Evolutionary conservation across 116 monocot species (phyloP).

Genomic region (Dioscorea cayenensis): DNA sequence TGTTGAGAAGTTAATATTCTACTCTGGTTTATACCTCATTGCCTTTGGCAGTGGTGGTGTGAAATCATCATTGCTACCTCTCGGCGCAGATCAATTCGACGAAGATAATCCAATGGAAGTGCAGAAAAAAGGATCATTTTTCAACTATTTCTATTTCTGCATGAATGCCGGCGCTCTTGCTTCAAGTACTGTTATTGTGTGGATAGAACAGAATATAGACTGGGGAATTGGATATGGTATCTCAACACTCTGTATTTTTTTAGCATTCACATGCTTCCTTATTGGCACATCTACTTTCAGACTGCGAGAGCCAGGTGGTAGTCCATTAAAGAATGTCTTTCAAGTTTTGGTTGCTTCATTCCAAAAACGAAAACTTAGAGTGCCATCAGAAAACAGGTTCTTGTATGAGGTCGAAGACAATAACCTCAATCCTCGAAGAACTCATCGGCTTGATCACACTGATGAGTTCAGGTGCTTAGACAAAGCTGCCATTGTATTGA

Average conservation of each 20-base stretch:
- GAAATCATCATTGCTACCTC: slow-evolving; percentile 41
- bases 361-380: slow-evolving; percentile 5
- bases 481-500: slow-evolving; percentile 24
- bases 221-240: slow-evolving; percentile 46
- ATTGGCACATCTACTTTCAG: slow-evolving; percentile 15
- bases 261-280: slow-evolving; percentile 22
- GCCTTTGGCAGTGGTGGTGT: slow-evolving; percentile 56
- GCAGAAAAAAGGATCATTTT: slow-evolving; percentile 36
- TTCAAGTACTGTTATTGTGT: slow-evolving; percentile 40
- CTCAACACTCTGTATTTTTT: slow-evolving; percentile 18
- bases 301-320: slow-evolving; percentile 15
- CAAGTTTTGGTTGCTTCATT: slow-evolving; percentile 25
- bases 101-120: slow-evolving; percentile 21
- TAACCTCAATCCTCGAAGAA: neutral
- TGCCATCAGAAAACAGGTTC: neutral
- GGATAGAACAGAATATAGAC: slow-evolving; percentile 37
- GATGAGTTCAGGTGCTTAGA: slow-evolving; percentile 32
- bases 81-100: slow-evolving; percentile 53
- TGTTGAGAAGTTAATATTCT: slow-evolving; percentile 16
- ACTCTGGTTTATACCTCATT: slow-evolving; percentile 39
- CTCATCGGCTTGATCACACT: slow-evolving; percentile 7
- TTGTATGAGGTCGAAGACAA: slow-evolving; percentile 15
- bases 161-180: slow-evolving; percentile 25
- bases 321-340: slow-evolving; percentile 18
- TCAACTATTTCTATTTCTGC: slow-evolving; percentile 51